Evolutionary conservation across 2,329 filamentous ascomycete species (phyloP), one percentile per base, ranked within the genome.

Genomic region (Trichoderma oligosporum): DNA sequence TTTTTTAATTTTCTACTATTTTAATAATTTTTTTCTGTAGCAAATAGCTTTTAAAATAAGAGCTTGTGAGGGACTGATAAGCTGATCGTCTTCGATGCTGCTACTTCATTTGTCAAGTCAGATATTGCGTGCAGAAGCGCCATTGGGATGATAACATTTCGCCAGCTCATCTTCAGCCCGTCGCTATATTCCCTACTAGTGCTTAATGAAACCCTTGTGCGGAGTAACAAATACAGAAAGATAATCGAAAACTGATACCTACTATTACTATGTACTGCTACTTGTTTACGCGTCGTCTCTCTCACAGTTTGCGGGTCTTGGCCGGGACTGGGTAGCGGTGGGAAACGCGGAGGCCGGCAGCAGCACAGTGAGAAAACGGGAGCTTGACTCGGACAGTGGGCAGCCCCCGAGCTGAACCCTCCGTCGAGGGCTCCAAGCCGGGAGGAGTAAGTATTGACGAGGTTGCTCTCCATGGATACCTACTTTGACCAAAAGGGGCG

Each of bases 321-420:
- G 16, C 7, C 53, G 44, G 53, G 44, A 56, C 53, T 56, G 53
- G 52, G 53, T 33, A 47, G 44, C 24, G 16, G 42, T 4, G 44
- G 22, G 53, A 33, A 41, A 16, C 22, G 22, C 41, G 42, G 42
- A n/a, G 42, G 42, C 53, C 53, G 44, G 44, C 33, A 56, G 44
- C 33, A 56, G 44, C 53, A 56, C 53, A 56, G 53, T 56, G 27
- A 56, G 42, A 56, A 31, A 7, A 48, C 44, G 42, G 44, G 16
- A 33, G n/a, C n/a, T 25, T 35, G 44, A 5, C 9, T 47, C 42
- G 53, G 53, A 55, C 52, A 20, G 52, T 46, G 41, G 18, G n/a
- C 16, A 38, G 33, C 39, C 24, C 11, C 27, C 52, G 49, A 45
- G 49, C 39, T 54, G 39, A 44, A 36, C 18, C n/a, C 25, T 51